Base-by-base conservation (phyloP, 352 stramenopile species). In the Phytophthora pistaciae region DNA sequence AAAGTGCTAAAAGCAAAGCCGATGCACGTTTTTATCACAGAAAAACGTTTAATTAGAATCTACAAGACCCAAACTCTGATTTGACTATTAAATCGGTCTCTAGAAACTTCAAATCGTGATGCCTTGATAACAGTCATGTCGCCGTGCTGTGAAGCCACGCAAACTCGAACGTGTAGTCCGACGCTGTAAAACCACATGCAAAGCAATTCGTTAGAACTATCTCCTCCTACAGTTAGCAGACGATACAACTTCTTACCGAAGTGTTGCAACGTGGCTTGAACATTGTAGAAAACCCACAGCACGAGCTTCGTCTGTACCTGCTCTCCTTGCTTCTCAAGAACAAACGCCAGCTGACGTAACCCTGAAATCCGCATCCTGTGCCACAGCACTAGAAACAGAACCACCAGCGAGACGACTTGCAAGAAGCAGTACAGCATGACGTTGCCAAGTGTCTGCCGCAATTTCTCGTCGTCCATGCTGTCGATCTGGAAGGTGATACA, bases 231-330 rank as follows among this genome's bases (percentile, higher is more conserved):
- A 27, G 1, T 27, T 27, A 27, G 33, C 40, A 16, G 6, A 48
- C 13, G 40, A 48, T 5, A 9, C 11, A 18, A 16, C n/a, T 48
- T 48, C 58, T 53, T 38, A 82, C 78, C 73, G 27, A 74, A 78
- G 36, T 88, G 78, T 1, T 78, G 25, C 8, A 84, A 54, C 16
- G 69, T 46, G 1, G 64, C 60, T 38, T 83, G 77, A 4, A 80
- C 57, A 5, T 74, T 72, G 62, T 48, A 48, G 40, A 48, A 66
- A 13, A 89, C 70, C 81, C 81, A 85, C 33, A 82, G 68, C 14
- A 82, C 27, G 9, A 90, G 48, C 38, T 80, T 86, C 7, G 38
- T 50, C 27, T 85, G 82, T 1, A 86, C 48, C 31, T 80, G 55
- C 8, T 60, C 64, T 23, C 50, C 62, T 14, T 87, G 75, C 16